phyloP scores from a whole-genome alignment of 768 basidiomycete genomes.

The Phylloporus arenicola region DNA sequence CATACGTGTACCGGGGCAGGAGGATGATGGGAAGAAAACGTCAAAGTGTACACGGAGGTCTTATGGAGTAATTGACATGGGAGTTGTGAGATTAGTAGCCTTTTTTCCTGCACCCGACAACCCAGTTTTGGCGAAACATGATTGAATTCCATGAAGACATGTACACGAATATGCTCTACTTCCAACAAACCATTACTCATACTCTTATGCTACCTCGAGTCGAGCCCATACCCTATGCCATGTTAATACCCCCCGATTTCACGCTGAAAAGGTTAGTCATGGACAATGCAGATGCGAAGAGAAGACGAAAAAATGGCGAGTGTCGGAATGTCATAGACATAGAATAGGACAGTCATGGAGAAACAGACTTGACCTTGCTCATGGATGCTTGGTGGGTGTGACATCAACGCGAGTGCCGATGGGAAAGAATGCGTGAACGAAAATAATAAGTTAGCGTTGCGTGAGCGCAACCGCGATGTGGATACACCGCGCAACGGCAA shows the following conservation, averaged over 20 bases:
- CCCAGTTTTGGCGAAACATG: background rate
- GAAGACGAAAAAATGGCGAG: background rate
- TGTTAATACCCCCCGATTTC: constrained; percentile 6
- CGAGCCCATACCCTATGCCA: background rate
- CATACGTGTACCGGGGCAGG: constrained; percentile 36
- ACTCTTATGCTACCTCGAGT: constrained; percentile 2
- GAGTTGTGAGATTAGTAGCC: background rate
- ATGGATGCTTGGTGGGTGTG: constrained; percentile 9
- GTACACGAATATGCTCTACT: constrained; percentile 9
- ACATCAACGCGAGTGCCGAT: constrained; percentile 3
- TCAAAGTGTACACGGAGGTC: background rate
- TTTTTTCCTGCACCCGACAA: constrained; percentile 3
- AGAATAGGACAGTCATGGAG: background rate
- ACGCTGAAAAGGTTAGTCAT: constrained; percentile 30
- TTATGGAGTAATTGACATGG: constrained; percentile 11
- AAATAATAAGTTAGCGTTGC: constrained; percentile 29
- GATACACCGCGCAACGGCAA: constrained; percentile 1
- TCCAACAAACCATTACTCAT: background rate
- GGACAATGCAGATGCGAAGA: constrained; percentile 7
- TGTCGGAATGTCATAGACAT: background rate
- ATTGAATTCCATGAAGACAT: background rate
- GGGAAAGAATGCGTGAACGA: constrained; percentile 8
- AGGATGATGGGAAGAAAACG: background rate
- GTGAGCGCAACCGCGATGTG: background rate
- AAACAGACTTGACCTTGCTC: constrained; percentile 29